Base-by-base conservation (phyloP, 2,329 filamentous ascomycete species). In the Sporothrix brunneoviolacea region DNA sequence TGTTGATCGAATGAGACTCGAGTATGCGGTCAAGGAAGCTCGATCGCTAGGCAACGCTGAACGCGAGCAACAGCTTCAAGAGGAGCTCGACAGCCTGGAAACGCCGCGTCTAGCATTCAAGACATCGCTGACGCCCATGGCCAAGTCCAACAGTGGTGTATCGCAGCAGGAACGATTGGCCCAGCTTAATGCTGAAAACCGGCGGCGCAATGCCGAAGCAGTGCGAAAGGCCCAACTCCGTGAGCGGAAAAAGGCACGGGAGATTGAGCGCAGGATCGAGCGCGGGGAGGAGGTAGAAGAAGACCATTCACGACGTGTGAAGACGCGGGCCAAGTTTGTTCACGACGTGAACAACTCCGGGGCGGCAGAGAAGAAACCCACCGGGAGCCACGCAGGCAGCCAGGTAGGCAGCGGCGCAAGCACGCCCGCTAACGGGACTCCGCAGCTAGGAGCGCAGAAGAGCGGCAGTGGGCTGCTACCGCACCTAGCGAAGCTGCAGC, bases 141-240 rank as follows among this genome's bases (percentile, higher is more conserved):
- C 81, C 61, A 76, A 77, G 56, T 71, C 75, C 22, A 38, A 27
- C 36, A 37, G 24, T 4, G 41, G 36, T 28, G 37, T 77, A 30
- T 74, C 73, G 10, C 86, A 94, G 65, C 88, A 91, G 65, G 88
- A 95, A 57, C 84, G 87, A 24, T 77, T 97, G 21, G 87, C 88
- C 0, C 79, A 86, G 61, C 75, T 95, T 57, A 98, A 98, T 68
- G 76, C 80, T 24, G 82, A 86, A 62, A 96, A 95, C 67, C 84
- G 91, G 55, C 82, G 84, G 52, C 78, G 84, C 58, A 96, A 96
- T 62, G 79, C 80, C n/a, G 88, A 95, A 64, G 84, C 87, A 42
- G 86, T 97, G n/a, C 88, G 91, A 53, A 87, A 88, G 65, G 91
- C 91, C 1, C 87, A 96, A 64, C 75, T 95, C 50, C 84, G 85